Evolutionary conservation across 495 filamentous ascomycete genomes (phyloP), one percentile per base, ranked within the genome.

Genomic region (Penicillium atrosanguineum): DNA sequence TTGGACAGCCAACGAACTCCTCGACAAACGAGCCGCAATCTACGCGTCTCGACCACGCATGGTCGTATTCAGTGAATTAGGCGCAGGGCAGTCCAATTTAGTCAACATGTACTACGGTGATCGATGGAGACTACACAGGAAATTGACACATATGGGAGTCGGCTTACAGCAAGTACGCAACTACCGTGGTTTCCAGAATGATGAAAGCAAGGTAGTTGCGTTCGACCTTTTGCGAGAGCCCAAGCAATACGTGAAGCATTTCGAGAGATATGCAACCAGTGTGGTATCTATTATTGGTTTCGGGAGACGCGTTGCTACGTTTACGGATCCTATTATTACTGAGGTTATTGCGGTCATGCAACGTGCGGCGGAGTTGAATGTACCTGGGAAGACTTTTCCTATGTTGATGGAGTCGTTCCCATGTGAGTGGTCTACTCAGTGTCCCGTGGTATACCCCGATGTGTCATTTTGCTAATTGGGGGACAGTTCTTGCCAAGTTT

Each of bases 331-430:
- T 14, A 73, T 77, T 47, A 74, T 77, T 48, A 75, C 72, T 0
- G 74, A 76, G 44, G 72, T 77, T 6, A 75, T 77, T 67, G 59
- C 60, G 14, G 52, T 69, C 14, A 73, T 73, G 69, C 69, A 71
- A 20, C 38, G 40, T 8, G 69, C 69, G 3, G 66, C 68, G 14
- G 62, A 64, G 44, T 53, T 73, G 40, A 71, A 71, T 56, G 69
- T 71, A 19, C 82, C 82, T 1, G 81, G 82, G 15, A 85, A 82
- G 55, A 74, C 61, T 0, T 83, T 84, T 48, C 82, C 82, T 4
- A 85, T 85, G 82, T 54, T 83, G 16, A 73, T 83, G 56, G 81
- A 83, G 59, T 83, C 80, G 0, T 85, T 83, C 38, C 80, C 81
- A 6, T 67, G 65, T 40, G 38, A 40, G 38, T 40, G 7, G 6